Evolutionary conservation across 768 basidiomycete genomes (phyloP).

Genomic region (Mycena capillaripes): DNA sequence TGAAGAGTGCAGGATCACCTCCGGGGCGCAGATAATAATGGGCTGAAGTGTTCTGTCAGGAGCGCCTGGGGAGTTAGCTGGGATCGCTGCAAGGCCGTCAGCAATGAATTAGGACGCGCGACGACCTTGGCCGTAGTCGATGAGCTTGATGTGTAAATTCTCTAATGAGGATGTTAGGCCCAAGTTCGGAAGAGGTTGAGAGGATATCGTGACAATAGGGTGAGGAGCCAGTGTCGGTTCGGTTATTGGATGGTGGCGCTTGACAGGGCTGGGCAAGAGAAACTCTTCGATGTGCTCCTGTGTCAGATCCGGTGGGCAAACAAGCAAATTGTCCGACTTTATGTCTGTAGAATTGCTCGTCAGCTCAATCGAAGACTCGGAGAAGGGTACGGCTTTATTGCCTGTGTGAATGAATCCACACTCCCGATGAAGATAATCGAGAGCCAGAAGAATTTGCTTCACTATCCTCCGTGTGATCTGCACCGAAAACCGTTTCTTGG

Average conservation of each 20-base stretch:
- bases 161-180: slow-evolving; percentile 14
- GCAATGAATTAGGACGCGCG: slow-evolving; percentile 24
- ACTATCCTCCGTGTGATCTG: slow-evolving; percentile 27
- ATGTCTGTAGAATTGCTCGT: slow-evolving; percentile 33
- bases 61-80: not conserved
- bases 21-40: slow-evolving; percentile 39
- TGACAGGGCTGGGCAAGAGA: slow-evolving; percentile 20
- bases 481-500: not conserved
- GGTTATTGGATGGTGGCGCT: slow-evolving; percentile 27
- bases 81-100: not conserved
- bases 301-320: slow-evolving; percentile 25
- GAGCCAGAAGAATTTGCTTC: slow-evolving; percentile 45
- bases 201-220: slow-evolving; percentile 41
- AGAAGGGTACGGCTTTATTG: slow-evolving; percentile 8
- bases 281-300: slow-evolving; percentile 17
- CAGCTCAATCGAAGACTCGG: not conserved
- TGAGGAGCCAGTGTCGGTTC: slow-evolving; percentile 36
- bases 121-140: slow-evolving; percentile 28
- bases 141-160: slow-evolving; percentile 19
- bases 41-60: not conserved
- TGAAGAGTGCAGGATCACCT: slow-evolving; percentile 40
- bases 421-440: slow-evolving; percentile 45
- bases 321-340: slow-evolving; percentile 39
- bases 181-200: slow-evolving; percentile 24
- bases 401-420: slow-evolving; percentile 41